A percentile compares a stretch with the other conserved stretches of the same genome.
Conservation (phyloP, 2,329 filamentous ascomycete genomes). For the Microsporum audouinii region DNA sequence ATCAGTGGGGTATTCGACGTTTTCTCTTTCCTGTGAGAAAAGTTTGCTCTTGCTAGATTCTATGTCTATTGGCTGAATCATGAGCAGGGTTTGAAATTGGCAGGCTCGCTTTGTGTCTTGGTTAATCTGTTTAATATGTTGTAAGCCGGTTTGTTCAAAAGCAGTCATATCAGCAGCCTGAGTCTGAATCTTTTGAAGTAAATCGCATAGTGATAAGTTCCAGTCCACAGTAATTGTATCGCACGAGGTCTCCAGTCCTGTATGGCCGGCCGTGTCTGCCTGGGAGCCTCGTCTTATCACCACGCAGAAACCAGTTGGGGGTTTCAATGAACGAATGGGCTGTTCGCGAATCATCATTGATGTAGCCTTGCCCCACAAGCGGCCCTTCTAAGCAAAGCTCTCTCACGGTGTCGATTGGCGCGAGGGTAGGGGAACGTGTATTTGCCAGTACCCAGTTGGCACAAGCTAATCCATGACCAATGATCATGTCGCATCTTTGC, state of each 20-base stretch:
- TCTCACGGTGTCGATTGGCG: conserved; percentile 43
- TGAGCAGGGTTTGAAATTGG: conserved; percentile 32
- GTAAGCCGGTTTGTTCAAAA: conserved; percentile 40
- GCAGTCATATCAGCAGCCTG: conserved; percentile 46
- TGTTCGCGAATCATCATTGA: conserved; percentile 36
- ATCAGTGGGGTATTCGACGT: background rate
- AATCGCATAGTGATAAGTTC: too few relatives aligned
- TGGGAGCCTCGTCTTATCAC: background rate
- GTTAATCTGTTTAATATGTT: conserved; percentile 42
- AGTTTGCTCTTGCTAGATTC: too few relatives aligned
- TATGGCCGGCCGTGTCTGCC: conserved; percentile 18
- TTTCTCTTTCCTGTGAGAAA: too few relatives aligned
- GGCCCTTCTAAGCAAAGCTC: conserved; percentile 52
- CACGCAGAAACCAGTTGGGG: conserved; percentile 23
- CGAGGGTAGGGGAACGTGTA: conserved; percentile 28
- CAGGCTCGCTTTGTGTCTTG: conserved; percentile 31
- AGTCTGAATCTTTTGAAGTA: conserved; percentile 38
- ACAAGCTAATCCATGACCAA: conserved; percentile 8
- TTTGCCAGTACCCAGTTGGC: conserved; percentile 14
- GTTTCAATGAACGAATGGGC: conserved; percentile 40
- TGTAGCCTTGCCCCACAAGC: conserved; percentile 32
- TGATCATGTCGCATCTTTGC: background rate
- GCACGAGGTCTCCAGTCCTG: conserved; percentile 28
- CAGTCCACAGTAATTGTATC: conserved; percentile 15
- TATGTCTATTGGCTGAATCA: conserved; percentile 17